Evolutionary conservation across 306 rosid species (phyloP).

Genomic region (Psophocarpus tetragonolobus): DNA sequence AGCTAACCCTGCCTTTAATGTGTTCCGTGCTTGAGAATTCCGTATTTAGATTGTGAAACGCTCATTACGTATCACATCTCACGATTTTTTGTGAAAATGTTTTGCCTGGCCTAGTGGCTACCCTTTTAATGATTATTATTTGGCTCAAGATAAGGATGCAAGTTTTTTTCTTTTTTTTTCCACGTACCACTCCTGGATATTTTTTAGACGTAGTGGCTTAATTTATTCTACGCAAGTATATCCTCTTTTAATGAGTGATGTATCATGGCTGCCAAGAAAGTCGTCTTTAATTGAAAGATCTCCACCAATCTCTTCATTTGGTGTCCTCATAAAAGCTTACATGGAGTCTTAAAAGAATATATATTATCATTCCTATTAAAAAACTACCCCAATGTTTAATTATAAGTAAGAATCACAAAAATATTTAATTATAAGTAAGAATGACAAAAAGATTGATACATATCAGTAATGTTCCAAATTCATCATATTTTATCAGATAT

Average conservation of each 20-base stretch:
- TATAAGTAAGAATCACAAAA: too few species aligned
- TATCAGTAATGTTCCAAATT: too few species aligned
- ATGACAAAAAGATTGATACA: too few species aligned
- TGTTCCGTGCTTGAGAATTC: constrained; percentile 9
- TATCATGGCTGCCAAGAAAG: background rate
- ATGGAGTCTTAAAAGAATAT: background rate
- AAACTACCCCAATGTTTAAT: background rate
- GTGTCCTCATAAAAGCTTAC: background rate
- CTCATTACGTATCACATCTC: background rate
- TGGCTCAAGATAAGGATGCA: constrained; percentile 12
- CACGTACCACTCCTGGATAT: background rate
- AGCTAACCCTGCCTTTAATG: background rate
- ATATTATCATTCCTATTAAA: background rate
- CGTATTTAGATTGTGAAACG: constrained; percentile 20
- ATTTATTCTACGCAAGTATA: background rate
- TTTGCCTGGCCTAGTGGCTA: background rate
- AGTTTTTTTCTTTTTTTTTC: background rate
- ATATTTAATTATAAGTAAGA: too few species aligned
- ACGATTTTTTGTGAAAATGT: background rate
- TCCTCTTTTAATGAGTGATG: background rate
- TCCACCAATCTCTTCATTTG: background rate
- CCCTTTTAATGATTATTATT: constrained; percentile 14
- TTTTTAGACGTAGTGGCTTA: background rate
- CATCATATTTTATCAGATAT: too few species aligned
- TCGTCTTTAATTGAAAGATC: background rate